Percentiles rank a stretch among this genome's conserved stretches.
Conservation (phyloP, 176 grass and related monocot species). For the Rhynchospora breviuscula region DNA sequence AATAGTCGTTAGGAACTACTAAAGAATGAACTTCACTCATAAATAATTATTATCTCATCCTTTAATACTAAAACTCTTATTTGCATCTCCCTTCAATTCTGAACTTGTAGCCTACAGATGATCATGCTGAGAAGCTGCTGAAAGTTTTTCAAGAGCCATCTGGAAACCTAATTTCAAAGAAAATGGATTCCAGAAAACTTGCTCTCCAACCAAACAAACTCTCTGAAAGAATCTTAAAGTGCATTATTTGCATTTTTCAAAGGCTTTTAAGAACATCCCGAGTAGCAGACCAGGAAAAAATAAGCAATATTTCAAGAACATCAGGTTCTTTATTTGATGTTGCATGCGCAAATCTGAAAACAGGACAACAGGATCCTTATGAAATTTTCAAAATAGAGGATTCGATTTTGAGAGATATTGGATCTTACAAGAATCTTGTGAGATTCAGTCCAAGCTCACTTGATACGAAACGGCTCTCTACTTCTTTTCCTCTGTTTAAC, state of each 20-base stretch:
- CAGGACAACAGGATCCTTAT: slow-evolving; percentile 78
- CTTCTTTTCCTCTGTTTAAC: slow-evolving; percentile 53
- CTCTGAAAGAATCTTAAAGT: slow-evolving; percentile 86
- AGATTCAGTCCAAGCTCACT: slow-evolving; percentile 59
- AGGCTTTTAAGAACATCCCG: slow-evolving; percentile 63
- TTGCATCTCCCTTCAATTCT: not conserved
- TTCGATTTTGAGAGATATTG: slow-evolving; percentile 68
- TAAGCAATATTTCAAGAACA: slow-evolving; percentile 40
- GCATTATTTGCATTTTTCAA: slow-evolving; percentile 76
- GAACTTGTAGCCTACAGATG: not conserved
- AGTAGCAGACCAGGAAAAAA: slow-evolving; percentile 41
- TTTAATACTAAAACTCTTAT: not conserved
- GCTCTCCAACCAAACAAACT: slow-evolving; percentile 67
- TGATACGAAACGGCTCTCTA: slow-evolving; percentile 48
- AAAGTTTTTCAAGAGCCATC: slow-evolving; percentile 31
- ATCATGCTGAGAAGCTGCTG: slow-evolving; percentile 18
- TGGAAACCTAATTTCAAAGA: not conserved
- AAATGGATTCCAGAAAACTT: slow-evolving; percentile 5
- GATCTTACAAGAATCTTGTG: slow-evolving; percentile 89
- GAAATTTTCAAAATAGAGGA: slow-evolving; percentile 55
- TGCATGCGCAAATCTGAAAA: slow-evolving; percentile 5
- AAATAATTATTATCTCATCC: not conserved
- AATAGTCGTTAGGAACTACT: too few relatives aligned
- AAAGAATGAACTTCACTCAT: not conserved
- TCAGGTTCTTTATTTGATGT: slow-evolving; percentile 23